Evolutionary conservation across 176 grass and related monocot species (phyloP).

Genomic region (barley (Hordeum vulgare)): MorexV3_pseudomolecules_assembly NC_058524.1:78700512-78701011

Average conservation of each 20-base stretch:
- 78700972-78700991: no score
- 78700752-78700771: conserved; percentile 89
- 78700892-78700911: no score
- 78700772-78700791: conserved; percentile 92
- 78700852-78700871: no score
- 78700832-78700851: no score
- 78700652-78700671: not conserved
- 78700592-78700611: not conserved
- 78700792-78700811: conserved; percentile 84
- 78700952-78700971: no score
- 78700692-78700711: conserved; percentile 81
- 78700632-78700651: not conserved
- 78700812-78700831: conserved; percentile 38
- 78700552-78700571: conserved; percentile 74
- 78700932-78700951: no score
- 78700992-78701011: not conserved
- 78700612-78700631: not conserved
- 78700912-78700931: no score
- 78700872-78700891: no score
- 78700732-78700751: conserved; percentile 80
- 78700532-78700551: conserved; percentile 55
- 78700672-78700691: not conserved
- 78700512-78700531: conserved; percentile 64
- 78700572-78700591: conserved; percentile 48
- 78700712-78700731: conserved; percentile 68